These are phyloP conservation scores for Fusarium sp. DNA, from an alignment of 2,329 filamentous ascomycete genomes.

Conservation along the genomic window DNA sequence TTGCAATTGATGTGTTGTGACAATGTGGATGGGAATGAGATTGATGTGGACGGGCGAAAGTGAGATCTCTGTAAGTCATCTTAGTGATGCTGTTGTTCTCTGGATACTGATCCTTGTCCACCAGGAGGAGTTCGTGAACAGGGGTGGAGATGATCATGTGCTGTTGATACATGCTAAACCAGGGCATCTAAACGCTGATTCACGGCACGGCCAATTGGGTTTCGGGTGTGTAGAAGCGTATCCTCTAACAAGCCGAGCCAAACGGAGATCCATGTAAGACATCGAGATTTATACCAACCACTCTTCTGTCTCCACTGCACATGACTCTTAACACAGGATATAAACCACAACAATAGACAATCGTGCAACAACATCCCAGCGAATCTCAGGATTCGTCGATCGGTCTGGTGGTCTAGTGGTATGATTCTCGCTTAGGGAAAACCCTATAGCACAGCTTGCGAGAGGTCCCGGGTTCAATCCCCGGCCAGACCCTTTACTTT, in stretches of 20 bases:
- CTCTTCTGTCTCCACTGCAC: not conserved
- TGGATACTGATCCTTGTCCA: not conserved
- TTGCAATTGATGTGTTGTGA: slow-evolving; percentile 1
- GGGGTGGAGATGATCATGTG: not conserved
- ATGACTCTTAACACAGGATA: not conserved
- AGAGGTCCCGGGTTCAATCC: slow-evolving; percentile 63
- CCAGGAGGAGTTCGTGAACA: not conserved
- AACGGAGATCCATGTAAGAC: slow-evolving; percentile 16
- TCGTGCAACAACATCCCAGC: slow-evolving; percentile 22
- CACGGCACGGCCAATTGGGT: slow-evolving; percentile 5
- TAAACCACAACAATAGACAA: not conserved
- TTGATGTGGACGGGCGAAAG: not conserved
- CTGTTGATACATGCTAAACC: not conserved
- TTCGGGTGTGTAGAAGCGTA: not conserved
- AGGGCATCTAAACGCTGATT: not conserved
- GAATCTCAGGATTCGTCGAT: slow-evolving; percentile 17
- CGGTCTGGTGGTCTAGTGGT: slow-evolving; percentile 73
- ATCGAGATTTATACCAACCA: slow-evolving; percentile 17
- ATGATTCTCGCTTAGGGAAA: slow-evolving; percentile 78
- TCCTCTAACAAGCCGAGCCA: slow-evolving; percentile 4
- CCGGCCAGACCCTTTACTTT: slow-evolving; percentile 58
- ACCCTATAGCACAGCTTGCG: slow-evolving; percentile 57
- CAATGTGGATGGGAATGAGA: not conserved
- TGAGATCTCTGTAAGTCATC: slow-evolving; percentile 14
- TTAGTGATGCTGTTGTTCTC: not conserved